Base-by-base conservation (phyloP, 345 rosid species). In the Theobroma cacao region DNA sequence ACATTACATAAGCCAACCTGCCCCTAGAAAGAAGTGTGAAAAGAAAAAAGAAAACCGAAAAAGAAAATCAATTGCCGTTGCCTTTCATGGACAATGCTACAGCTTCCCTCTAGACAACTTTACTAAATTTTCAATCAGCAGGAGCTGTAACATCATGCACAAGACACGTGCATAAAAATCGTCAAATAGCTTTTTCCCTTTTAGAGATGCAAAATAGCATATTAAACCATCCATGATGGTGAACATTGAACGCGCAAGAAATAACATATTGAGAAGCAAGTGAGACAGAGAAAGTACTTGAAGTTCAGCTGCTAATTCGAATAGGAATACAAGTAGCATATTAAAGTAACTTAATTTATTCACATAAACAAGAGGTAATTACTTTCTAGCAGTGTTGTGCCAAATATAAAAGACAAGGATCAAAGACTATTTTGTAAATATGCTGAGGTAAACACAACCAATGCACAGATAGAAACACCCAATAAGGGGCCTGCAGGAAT, bases 401-500 rank as follows among this genome's bases (percentile, higher is more conserved):
- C 69, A 61, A 58, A 28, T 43, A 52, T 3, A 77, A 50, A 50
- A 65, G 63, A 45, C 79, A 64, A 60, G 20, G 36, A 61, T 84
- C 82, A 85, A 75, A 82, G 24, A 52, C 55, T 86, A 83, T 87
- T 82, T 84, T 89, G 88, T 62, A 88, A 67, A 83, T 89, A 91
- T 0, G 92, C 87, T 28, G 89, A 77, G 63, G 83, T 76, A 80
- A 92, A 94, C 81, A 92, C 89, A 47, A 83, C 76, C 80, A 88
- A 72, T 69, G 91, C 89, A 63, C 82, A 78, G 56, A 88, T 26
- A 69, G 98, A 92, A 75, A 94, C 85, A 59, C 85, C 90, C 58
- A 94, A 83, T 33, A 94, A 79, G 26, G 86, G 93, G 17, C 97
- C 97, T 0, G 97, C 81, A 17, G 97, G 98, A 64, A 81, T 81